phyloP scores from a whole-genome alignment of 352 stramenopile species.

The Phytophthora melonis region DNA sequence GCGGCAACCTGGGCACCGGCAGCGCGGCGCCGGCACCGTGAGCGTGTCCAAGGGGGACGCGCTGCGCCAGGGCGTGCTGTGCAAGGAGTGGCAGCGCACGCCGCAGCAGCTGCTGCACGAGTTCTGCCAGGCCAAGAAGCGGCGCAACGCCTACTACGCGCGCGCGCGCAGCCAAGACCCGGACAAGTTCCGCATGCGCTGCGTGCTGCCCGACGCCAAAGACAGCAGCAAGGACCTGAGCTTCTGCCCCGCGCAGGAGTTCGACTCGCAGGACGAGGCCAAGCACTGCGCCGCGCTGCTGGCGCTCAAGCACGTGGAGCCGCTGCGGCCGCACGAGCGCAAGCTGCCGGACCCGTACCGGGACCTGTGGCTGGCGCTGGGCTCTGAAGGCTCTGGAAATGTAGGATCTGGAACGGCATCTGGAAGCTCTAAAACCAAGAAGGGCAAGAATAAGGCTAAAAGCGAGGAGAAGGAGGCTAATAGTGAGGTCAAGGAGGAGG shows the following conservation, averaged over 20 bases:
- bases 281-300: slow-evolving; percentile 95
- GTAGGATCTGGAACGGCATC: background rate
- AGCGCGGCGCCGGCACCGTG: slow-evolving; percentile 91
- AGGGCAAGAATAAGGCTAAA: background rate
- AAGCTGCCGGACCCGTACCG: slow-evolving; percentile 97
- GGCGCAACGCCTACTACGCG: slow-evolving; percentile 76
- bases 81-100: slow-evolving; percentile 95
- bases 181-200: slow-evolving; percentile 59
- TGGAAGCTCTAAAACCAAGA: slow-evolving; percentile 7
- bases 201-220: slow-evolving; percentile 94
- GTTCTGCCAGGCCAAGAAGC: slow-evolving; percentile 94
- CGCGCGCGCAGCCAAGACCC: slow-evolving; percentile 52
- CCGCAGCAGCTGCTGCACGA: slow-evolving; percentile 95
- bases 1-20: slow-evolving; percentile 70
- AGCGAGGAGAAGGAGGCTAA: slow-evolving; percentile 11
- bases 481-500: slow-evolving; percentile 7
- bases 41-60: slow-evolving; percentile 84
- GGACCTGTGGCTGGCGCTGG: slow-evolving; percentile 90
- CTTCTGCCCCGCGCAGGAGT: slow-evolving; percentile 91
- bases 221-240: slow-evolving; percentile 94
- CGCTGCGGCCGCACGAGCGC: slow-evolving; percentile 92
- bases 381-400: slow-evolving; percentile 11
- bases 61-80: slow-evolving; percentile 84
- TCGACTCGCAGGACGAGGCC: slow-evolving; percentile 86
- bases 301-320: slow-evolving; percentile 95